phyloP scores from a whole-genome alignment of 495 filamentous ascomycete species.

The Neurospora africana region DNA sequence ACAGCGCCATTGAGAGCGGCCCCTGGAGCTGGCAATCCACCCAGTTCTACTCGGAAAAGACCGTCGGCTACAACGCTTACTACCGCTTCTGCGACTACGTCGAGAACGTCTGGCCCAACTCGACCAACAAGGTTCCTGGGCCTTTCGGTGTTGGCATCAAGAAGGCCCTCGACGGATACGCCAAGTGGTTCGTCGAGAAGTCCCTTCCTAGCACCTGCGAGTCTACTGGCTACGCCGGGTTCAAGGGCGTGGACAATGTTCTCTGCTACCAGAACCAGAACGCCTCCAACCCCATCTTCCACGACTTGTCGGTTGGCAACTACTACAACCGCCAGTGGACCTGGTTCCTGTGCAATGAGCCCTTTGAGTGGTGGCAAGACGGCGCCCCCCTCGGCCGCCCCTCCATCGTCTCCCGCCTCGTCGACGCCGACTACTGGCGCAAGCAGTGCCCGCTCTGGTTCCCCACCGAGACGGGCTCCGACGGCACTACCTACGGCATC shows the following conservation, averaged over 20 bases:
- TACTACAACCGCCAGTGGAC: slow-evolving; percentile 48
- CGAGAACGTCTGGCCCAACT: slow-evolving; percentile 22
- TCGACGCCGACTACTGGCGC: slow-evolving; percentile 47
- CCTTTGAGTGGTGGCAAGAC: slow-evolving; percentile 32
- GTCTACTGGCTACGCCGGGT: slow-evolving; percentile 28
- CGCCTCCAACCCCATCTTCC: slow-evolving; percentile 44
- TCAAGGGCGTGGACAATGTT: slow-evolving; percentile 35
- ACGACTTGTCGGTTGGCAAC: slow-evolving; percentile 43
- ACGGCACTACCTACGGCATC: slow-evolving; percentile 33
- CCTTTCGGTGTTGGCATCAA: slow-evolving; percentile 16
- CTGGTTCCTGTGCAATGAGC: slow-evolving; percentile 60
- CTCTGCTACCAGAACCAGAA: slow-evolving; percentile 51
- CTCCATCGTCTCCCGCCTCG: slow-evolving; percentile 47
- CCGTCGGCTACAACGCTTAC: slow-evolving; percentile 12
- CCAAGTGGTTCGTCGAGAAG: slow-evolving; percentile 40
- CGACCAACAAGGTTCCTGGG: slow-evolving; percentile 17
- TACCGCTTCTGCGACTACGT: slow-evolving; percentile 27
- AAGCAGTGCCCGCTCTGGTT: slow-evolving; percentile 51
- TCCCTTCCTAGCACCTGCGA: slow-evolving; percentile 34
- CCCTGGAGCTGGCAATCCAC: slow-evolving; percentile 48
- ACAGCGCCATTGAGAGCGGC: slow-evolving; percentile 39
- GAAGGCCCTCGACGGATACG: slow-evolving; percentile 23
- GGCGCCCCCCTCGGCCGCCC: slow-evolving; percentile 36
- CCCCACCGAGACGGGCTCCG: slow-evolving; percentile 37
- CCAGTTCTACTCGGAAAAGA: slow-evolving; percentile 29